These are phyloP conservation scores for Cladosporium sp. DNA, from an alignment of 2,329 filamentous ascomycete species.

Conservation along the genomic window DNA sequence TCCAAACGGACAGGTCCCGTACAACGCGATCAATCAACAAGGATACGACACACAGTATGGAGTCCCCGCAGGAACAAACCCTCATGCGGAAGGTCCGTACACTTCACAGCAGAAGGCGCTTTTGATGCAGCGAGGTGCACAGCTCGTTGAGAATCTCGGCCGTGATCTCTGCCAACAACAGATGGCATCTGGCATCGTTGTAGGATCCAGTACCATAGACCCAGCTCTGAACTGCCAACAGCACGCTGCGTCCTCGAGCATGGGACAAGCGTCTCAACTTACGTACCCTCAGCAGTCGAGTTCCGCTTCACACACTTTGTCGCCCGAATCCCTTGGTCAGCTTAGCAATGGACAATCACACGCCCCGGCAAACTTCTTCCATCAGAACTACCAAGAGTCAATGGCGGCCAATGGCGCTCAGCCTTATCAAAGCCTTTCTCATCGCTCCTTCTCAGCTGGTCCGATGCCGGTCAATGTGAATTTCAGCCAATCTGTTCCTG, in stretches of 20 bases:
- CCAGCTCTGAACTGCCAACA: neutral
- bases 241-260: neutral
- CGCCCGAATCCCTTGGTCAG: neutral
- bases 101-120: neutral
- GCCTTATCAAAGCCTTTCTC: too few species aligned
- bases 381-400: neutral
- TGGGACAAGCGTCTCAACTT: too few species aligned
- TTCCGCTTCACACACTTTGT: neutral
- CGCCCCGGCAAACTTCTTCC: neutral
- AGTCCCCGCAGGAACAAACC: too few species aligned
- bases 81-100: neutral
- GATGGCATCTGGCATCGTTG: neutral
- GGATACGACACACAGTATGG: neutral
- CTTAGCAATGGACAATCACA: neutral
- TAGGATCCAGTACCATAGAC: neutral
- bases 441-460: neutral
- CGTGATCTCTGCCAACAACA: neutral
- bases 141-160: neutral
- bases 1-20: neutral
- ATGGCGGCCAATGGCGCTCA: too few species aligned
- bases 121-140: neutral
- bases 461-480: too few species aligned
- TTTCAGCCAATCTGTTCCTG: neutral
- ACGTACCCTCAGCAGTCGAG: too few species aligned
- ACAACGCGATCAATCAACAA: neutral